Base-by-base conservation (phyloP, 768 basidiomycete genomes). In the Termitomyces sp. region DNA sequence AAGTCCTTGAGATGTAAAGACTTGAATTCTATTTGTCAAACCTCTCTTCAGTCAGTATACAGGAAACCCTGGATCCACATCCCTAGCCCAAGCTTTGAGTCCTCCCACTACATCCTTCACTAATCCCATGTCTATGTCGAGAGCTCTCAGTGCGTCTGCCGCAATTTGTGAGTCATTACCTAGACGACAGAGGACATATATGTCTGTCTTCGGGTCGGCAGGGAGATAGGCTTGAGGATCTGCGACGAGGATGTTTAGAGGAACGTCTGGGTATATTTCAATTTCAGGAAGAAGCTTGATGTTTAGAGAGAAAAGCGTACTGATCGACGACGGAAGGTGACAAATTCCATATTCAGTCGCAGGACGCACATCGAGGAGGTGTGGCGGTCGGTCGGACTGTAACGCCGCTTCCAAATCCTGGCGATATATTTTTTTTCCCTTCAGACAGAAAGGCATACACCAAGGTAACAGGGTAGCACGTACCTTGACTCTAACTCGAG, bases 91-190 rank as follows among this genome's bases (percentile, higher is more conserved):
- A 28, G 89, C 88, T 63, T 78, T 73, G 50, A 97, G 72, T 1
- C 95, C 95, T 22, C 95, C 94, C 8, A 90, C 74, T 4, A 95
- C 77, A 70, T 96, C 89, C 64, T 75, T 82, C 18, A 90, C 74
- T 36, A 73, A 64, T 5, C 59, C 50, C 6, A 67, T 63, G 47
- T 65, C 69, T 22, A 60, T 64, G 49, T 66, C 64, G 8, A 72
- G 74, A 18, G 65, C 66, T 56, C 80, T 70, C 20, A 92, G 65
- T 5, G 85, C 84, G 36, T 84, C 77, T 0, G 85, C 94, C 31
- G 94, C 96, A 20, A 92, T 81, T 69, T 93, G 91, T 1, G 93
- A 96, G 69, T 98, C 96, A 66, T 98, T 98, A 5, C 96, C 95
- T 22, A 93, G 76, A 31, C 92, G 81, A 71, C 95, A 98, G 28